These are phyloP conservation scores for Nitzschia sp. DNA, from an alignment of 108 stramenopile genomes.

Conservation along the genomic window DNA sequence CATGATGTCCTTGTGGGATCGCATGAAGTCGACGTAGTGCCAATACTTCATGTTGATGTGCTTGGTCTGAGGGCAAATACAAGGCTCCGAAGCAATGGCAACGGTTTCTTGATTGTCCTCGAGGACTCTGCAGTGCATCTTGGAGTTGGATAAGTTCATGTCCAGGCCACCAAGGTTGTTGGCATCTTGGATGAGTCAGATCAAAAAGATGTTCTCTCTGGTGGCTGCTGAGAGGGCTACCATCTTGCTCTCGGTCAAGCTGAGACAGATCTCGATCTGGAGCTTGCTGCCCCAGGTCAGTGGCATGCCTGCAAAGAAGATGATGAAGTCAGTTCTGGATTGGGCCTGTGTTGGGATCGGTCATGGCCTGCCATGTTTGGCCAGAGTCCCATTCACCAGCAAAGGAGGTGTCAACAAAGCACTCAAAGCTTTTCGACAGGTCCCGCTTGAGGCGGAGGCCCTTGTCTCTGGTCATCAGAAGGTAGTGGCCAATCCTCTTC, in stretches of 20 bases:
- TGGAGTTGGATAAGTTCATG: background rate
- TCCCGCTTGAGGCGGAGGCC: slow-evolving; percentile 24
- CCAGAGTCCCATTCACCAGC: slow-evolving; percentile 38
- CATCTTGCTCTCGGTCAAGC: slow-evolving; percentile 2
- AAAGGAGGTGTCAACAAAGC: slow-evolving; percentile 46
- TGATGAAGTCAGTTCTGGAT: slow-evolving; percentile 36
- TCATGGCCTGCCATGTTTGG: background rate
- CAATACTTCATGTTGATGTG: slow-evolving; percentile 49
- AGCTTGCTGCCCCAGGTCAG: no score
- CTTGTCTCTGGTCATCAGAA: slow-evolving; percentile 30
- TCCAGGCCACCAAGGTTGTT: background rate
- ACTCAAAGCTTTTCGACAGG: slow-evolving; percentile 12
- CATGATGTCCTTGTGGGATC: background rate
- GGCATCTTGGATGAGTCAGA: background rate
- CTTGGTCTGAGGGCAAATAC: slow-evolving; percentile 20
- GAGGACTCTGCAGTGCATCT: slow-evolving; percentile 21
- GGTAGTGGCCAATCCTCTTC: slow-evolving; percentile 42
- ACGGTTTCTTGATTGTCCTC: slow-evolving; percentile 42
- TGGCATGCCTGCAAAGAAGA: slow-evolving; percentile 10
- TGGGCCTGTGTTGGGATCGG: slow-evolving; percentile 27
- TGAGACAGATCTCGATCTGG: no score
- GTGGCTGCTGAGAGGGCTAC: background rate
- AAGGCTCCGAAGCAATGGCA: slow-evolving; percentile 10
- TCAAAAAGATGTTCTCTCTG: slow-evolving; percentile 5
- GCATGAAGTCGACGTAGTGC: slow-evolving; percentile 45